These are phyloP conservation scores for Primulina tabacum DNA, from an alignment of 257 asterid genomes.

Conservation along the genomic window DNA sequence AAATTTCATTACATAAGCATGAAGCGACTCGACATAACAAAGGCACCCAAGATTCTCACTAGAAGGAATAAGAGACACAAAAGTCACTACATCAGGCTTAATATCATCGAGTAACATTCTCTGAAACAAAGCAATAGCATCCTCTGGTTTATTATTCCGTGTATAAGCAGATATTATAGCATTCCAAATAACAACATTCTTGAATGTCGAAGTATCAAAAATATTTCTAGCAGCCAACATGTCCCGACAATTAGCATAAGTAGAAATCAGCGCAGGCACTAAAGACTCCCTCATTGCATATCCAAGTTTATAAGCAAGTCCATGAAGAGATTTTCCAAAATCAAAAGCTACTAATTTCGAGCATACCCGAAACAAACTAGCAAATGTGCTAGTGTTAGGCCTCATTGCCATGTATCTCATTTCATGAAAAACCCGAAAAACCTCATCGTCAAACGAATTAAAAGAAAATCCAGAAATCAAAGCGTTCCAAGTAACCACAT, in stretches of 20 bases:
- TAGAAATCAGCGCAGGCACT: slow-evolving; percentile 54
- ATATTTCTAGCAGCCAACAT: slow-evolving; percentile 37
- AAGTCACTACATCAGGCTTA: slow-evolving; percentile 49
- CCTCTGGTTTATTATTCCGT: slow-evolving; percentile 29
- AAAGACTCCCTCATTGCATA: slow-evolving; percentile 34
- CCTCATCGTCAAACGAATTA: slow-evolving; percentile 43
- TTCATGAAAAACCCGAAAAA: slow-evolving; percentile 33
- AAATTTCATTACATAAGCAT: slow-evolving; percentile 40
- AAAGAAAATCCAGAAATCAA: slow-evolving; percentile 59
- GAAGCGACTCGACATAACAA: slow-evolving; percentile 38
- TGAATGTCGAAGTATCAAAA: slow-evolving; percentile 30
- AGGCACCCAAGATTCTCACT: slow-evolving; percentile 34
- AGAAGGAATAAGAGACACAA: slow-evolving; percentile 58
- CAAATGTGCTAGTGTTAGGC: slow-evolving; percentile 57
- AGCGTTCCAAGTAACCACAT: slow-evolving; percentile 59
- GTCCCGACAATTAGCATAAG: slow-evolving; percentile 46
- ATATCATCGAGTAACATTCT: slow-evolving; percentile 33
- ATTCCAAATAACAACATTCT: slow-evolving; percentile 45
- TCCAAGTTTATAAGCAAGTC: slow-evolving; percentile 52
- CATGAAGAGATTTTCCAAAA: slow-evolving; percentile 44
- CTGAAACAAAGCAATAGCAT: slow-evolving; percentile 37
- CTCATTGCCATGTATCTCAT: slow-evolving; percentile 36
- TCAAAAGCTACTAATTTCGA: slow-evolving; percentile 33
- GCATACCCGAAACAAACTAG: slow-evolving; percentile 49
- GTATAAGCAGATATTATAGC: slow-evolving; percentile 55